A percentile compares a stretch with the other conserved stretches of the same genome.
phyloP scores from a whole-genome alignment of 805 yeast species.

The Candida peoriensis region DNA sequence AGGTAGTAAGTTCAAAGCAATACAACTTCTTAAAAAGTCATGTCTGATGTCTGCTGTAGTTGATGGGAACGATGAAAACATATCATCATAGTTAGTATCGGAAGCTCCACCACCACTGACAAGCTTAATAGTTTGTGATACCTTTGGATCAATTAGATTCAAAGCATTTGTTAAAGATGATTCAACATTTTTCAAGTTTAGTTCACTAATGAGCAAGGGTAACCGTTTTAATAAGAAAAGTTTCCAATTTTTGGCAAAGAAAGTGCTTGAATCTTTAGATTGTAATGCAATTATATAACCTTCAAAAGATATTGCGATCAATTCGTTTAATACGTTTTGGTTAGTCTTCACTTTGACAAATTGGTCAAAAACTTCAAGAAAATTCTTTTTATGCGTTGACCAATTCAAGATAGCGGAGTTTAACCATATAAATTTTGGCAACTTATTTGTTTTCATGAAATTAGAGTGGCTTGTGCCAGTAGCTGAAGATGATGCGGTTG shows the following conservation, averaged over 20 bases:
- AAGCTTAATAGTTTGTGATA: conserved; percentile 24
- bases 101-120: conserved; percentile 12
- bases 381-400: conserved; percentile 26
- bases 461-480: conserved; percentile 5
- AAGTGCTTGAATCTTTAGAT: conserved; percentile 27
- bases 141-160: conserved; percentile 29
- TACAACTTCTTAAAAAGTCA: conserved; percentile 43
- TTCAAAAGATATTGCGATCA: conserved; percentile 41
- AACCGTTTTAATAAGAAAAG: conserved; percentile 40
- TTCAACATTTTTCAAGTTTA: conserved; percentile 25
- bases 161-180: conserved; percentile 25
- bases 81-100: conserved; percentile 34
- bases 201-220: conserved; percentile 38
- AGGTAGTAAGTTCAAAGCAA: conserved; percentile 35
- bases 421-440: conserved; percentile 30
- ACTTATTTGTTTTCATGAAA: conserved; percentile 20
- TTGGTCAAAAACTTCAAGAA: conserved; percentile 28
- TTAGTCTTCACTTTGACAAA: conserved; percentile 27
- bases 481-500: conserved; percentile 2
- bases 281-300: conserved; percentile 34
- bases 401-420: conserved; percentile 32
- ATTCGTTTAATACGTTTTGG: conserved; percentile 29
- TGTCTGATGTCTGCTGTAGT: conserved; percentile 44
- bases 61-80: conserved; percentile 47
- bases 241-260: conserved; percentile 37